These are phyloP conservation scores for Eucalyptus erythrocorys DNA, from an alignment of 345 rosid genomes.

Conservation along the genomic window DNA sequence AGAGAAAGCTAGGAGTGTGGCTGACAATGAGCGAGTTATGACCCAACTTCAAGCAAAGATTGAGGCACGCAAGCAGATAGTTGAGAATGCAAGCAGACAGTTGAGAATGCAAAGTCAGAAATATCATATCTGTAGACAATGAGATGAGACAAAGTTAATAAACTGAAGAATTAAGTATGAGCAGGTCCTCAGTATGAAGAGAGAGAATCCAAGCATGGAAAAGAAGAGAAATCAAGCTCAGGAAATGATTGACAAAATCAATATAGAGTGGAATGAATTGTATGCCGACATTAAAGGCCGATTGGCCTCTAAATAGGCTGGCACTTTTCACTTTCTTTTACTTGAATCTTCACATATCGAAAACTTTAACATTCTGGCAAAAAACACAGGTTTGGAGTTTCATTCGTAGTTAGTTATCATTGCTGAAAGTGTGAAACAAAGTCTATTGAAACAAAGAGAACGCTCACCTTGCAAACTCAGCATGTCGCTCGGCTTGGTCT, in stretches of 20 bases:
- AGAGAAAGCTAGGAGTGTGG: background rate
- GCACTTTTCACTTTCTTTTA: no score
- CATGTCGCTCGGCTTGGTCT: no score
- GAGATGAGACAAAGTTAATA: no score
- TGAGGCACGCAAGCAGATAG: background rate
- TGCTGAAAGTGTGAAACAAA: background rate
- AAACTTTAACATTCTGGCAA: background rate
- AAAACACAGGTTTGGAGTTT: background rate
- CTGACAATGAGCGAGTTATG: background rate
- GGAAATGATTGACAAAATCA: no score
- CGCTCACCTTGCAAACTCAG: background rate
- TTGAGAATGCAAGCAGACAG: background rate
- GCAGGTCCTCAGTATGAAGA: no score
- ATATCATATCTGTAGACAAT: background rate
- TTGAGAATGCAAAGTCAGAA: background rate
- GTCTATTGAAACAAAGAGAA: background rate
- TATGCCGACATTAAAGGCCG: no score
- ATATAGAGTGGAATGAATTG: no score
- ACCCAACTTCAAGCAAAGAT: background rate
- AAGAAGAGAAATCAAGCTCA: no score
- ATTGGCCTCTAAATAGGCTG: no score
- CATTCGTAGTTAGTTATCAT: background rate
- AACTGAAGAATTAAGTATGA: no score
- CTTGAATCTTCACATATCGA: background rate
- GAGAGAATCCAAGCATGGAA: no score